phyloP scores from a whole-genome alignment of 345 rosid genomes.

The Boechera retrofracta region DNA sequence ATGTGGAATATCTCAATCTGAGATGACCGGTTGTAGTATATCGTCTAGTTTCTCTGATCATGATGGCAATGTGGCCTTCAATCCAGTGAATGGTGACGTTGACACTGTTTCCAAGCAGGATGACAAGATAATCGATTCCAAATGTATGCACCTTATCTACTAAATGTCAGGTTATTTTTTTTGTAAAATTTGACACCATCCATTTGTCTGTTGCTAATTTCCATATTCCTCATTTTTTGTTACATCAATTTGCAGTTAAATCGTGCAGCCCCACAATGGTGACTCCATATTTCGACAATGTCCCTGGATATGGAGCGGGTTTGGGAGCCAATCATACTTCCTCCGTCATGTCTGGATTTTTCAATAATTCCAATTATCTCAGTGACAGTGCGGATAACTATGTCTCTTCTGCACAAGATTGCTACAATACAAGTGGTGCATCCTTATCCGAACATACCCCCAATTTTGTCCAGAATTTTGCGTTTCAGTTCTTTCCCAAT shows the following conservation, averaged over 20 bases:
- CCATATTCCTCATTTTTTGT: constrained; percentile 35
- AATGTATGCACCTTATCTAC: constrained; percentile 48
- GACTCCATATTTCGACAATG: constrained; percentile 36
- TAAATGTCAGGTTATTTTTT: constrained; percentile 19
- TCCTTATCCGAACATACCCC: constrained; percentile 19
- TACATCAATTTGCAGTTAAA: constrained; percentile 52
- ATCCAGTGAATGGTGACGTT: constrained; percentile 34
- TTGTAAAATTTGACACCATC: background rate
- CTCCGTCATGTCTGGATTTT: constrained; percentile 45
- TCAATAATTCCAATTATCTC: constrained; percentile 48
- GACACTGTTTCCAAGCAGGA: constrained; percentile 39
- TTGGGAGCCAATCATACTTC: constrained; percentile 35
- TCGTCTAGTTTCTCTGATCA: constrained; percentile 50
- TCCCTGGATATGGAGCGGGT: constrained; percentile 36
- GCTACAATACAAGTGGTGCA: constrained; percentile 44
- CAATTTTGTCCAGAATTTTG: constrained; percentile 32
- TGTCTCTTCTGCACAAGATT: constrained; percentile 44
- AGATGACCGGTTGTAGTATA: constrained; percentile 54
- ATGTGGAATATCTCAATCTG: constrained; percentile 49
- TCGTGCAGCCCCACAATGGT: constrained; percentile 36
- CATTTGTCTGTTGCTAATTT: constrained; percentile 15
- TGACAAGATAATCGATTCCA: constrained; percentile 41
- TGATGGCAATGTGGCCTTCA: constrained; percentile 39
- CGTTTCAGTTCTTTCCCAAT: constrained; percentile 41
- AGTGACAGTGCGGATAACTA: constrained; percentile 45